Conservation (phyloP, 805 yeast genomes). For the Myxozyma udenii region DNA sequence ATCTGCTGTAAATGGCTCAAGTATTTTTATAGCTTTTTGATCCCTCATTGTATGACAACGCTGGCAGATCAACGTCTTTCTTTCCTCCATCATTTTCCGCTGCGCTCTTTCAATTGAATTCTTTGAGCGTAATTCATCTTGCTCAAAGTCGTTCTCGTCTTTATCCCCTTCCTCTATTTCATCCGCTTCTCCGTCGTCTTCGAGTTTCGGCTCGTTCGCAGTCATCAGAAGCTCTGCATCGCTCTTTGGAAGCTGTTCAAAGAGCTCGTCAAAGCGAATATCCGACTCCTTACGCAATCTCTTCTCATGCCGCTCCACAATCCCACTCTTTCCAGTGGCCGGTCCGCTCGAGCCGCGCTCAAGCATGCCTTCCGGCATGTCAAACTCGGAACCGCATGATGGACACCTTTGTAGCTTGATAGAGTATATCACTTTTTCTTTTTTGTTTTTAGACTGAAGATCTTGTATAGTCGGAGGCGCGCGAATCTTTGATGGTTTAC, state of each 20-base stretch:
- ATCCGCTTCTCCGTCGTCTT: not conserved
- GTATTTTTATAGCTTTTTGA: conserved; percentile 6
- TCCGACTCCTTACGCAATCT: not conserved
- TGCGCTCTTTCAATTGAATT: too few species aligned
- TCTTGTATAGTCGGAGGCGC: too few species aligned
- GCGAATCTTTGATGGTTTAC: too few species aligned
- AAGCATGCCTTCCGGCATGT: not conserved
- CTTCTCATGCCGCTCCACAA: not conserved
- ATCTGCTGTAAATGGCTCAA: not conserved
- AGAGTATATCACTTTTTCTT: too few species aligned
- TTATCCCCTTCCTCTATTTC: not conserved
- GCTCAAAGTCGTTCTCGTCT: not conserved
- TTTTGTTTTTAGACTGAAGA: too few species aligned
- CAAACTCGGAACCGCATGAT: not conserved
- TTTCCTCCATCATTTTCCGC: too few species aligned
- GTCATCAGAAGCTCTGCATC: not conserved
- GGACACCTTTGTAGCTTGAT: not conserved
- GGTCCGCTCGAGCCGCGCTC: not conserved
- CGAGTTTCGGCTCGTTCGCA: not conserved
- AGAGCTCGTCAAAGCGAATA: not conserved
- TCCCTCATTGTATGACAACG: conserved; percentile 11
- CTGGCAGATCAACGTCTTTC: conserved; percentile 6
- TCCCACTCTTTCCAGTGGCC: not conserved
- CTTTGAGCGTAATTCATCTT: too few species aligned
- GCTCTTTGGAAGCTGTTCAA: not conserved